A percentile compares a stretch with the other conserved stretches of the same genome.
Conservation (phyloP, 2,329 filamentous ascomycete genomes). For the Fusarium citri region DNA sequence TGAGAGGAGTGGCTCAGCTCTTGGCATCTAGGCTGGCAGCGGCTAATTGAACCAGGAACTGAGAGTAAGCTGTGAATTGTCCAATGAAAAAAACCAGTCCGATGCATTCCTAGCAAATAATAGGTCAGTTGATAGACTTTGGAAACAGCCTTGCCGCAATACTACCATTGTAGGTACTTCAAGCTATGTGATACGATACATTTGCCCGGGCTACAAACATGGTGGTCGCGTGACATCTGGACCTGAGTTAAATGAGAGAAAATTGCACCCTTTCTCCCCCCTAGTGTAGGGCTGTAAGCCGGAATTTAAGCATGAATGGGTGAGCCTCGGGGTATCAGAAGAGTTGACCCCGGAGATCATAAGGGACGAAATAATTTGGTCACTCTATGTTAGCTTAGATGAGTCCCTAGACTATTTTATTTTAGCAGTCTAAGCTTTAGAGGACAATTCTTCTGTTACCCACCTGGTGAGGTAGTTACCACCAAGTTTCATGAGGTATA, state of each 20-base stretch:
- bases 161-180: not conserved
- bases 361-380: too few species aligned
- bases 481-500: not conserved
- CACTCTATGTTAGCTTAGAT: too few species aligned
- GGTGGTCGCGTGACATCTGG: not conserved
- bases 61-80: not conserved
- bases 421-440: too few species aligned
- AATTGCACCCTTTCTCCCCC: not conserved
- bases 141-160: not conserved
- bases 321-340: too few species aligned
- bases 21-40: not conserved
- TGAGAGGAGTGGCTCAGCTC: not conserved
- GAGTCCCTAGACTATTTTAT: too few species aligned
- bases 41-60: not conserved
- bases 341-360: too few species aligned
- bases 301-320: not conserved
- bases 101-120: not conserved
- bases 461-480: not conserved
- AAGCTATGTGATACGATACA: not conserved
- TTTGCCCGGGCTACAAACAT: not conserved
- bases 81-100: not conserved
- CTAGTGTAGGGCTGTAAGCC: not conserved
- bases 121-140: not conserved
- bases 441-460: too few species aligned
- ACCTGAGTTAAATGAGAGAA: not conserved